A percentile compares a stretch with the other conserved stretches of the same genome.
phyloP scores from a whole-genome alignment of 306 rosid genomes.

The Medicago ruthenica region DNA sequence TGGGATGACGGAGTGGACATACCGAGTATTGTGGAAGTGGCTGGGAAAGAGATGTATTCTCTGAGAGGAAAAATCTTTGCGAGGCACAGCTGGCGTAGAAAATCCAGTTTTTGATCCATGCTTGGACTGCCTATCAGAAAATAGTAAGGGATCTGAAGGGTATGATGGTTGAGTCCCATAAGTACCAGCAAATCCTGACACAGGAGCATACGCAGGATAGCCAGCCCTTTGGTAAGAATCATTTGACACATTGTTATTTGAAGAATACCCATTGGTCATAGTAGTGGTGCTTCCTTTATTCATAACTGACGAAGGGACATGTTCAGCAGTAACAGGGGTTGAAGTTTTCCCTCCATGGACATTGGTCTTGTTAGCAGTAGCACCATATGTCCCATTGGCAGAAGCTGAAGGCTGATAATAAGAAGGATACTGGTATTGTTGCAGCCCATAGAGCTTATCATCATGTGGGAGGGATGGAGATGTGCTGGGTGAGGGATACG shows the following conservation, averaged over 20 bases:
- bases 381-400: conserved; percentile 36
- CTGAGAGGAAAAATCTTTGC: conserved; percentile 43
- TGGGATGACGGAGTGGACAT: conserved; percentile 19
- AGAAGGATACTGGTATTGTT: conserved; percentile 56
- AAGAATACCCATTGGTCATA: conserved; percentile 17
- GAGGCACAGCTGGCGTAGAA: conserved; percentile 41
- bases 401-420: conserved; percentile 49
- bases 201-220: conserved; percentile 39
- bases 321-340: conserved; percentile 36
- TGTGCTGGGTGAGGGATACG: conserved; percentile 45
- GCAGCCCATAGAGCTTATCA: conserved; percentile 49
- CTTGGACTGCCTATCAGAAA: conserved; percentile 47
- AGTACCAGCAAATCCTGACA: conserved; percentile 41
- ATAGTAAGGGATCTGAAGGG: conserved; percentile 26
- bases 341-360: conserved; percentile 43
- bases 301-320: conserved; percentile 32
- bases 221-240: conserved; percentile 47
- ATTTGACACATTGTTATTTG: conserved; percentile 34
- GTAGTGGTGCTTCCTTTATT: conserved; percentile 37
- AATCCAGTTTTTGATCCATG: conserved; percentile 37
- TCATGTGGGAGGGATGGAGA: conserved; percentile 52
- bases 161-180: conserved; percentile 38
- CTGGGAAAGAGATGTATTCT: conserved; percentile 39
- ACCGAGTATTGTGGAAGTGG: conserved; percentile 51
- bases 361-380: conserved; percentile 45